Conservation (phyloP, 192 early-diverging fungal species). For the Coemansia sp. region DNA sequence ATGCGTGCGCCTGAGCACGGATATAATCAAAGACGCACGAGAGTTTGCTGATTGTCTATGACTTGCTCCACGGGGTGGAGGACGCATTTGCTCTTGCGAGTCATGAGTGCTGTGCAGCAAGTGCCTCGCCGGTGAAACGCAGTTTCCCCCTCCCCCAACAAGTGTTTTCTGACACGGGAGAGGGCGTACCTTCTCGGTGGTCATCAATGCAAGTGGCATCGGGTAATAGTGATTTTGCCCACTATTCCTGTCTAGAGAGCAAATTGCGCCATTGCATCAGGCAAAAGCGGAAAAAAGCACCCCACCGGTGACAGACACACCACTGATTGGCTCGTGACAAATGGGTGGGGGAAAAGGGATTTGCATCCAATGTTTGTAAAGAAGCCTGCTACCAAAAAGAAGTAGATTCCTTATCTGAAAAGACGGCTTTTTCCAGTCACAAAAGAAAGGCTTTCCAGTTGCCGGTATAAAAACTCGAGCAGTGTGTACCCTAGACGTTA, state of each 20-base stretch:
- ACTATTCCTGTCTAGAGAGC: background rate
- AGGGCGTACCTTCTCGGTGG: background rate
- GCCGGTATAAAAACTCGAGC: background rate
- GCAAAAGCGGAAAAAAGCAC: background rate
- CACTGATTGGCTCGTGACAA: slow-evolving; percentile 8
- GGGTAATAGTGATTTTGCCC: background rate
- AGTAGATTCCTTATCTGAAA: background rate
- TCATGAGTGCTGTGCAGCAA: background rate
- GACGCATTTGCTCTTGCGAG: background rate
- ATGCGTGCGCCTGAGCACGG: background rate
- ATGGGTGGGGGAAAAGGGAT: background rate
- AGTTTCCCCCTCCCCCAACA: background rate
- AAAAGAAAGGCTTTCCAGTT: background rate
- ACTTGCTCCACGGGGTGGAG: background rate
- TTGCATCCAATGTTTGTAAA: no score
- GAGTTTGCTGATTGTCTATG: background rate
- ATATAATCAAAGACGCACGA: background rate
- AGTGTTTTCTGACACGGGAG: background rate
- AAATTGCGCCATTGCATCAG: background rate
- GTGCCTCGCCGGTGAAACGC: background rate
- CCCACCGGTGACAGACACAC: background rate
- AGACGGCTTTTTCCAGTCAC: background rate
- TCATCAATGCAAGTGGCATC: background rate
- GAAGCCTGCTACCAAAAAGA: background rate
- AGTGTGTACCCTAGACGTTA: slow-evolving; percentile 34